phyloP scores from a whole-genome alignment of 2,329 filamentous ascomycete species.

The Hortaea werneckii region DNA sequence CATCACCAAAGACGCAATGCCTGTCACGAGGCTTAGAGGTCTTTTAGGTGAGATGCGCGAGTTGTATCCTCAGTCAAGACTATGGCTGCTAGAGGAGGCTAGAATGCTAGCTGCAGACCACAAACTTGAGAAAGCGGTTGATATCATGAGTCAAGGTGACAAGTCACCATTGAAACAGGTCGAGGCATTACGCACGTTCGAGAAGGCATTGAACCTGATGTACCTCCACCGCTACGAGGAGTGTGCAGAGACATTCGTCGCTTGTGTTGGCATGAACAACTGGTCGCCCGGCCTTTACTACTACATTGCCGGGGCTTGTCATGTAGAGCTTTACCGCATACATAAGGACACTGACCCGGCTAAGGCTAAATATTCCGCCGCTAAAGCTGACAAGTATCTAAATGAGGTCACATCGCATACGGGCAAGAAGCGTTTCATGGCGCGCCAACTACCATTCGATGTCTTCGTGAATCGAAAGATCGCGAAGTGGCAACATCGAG shows the following conservation, averaged over 20 bases:
- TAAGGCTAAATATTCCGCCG: slow-evolving; percentile 37
- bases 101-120: slow-evolving; percentile 60
- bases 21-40: slow-evolving; percentile 53
- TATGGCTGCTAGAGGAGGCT: slow-evolving; percentile 86
- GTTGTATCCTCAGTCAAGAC: slow-evolving; percentile 68
- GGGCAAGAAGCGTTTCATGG: slow-evolving; percentile 84
- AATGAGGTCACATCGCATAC: slow-evolving; percentile 61
- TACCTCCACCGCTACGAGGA: slow-evolving; percentile 66
- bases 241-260: slow-evolving; percentile 64
- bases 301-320: slow-evolving; percentile 70
- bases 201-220: slow-evolving; percentile 68
- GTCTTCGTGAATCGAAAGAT: slow-evolving; percentile 75
- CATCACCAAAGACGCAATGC: slow-evolving; percentile 58
- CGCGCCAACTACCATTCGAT: slow-evolving; percentile 81
- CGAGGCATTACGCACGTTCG: slow-evolving; percentile 74
- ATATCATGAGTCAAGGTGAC: slow-evolving; percentile 35
- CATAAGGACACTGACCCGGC: slow-evolving; percentile 35
- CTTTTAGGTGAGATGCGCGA: slow-evolving; percentile 64
- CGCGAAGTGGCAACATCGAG: slow-evolving; percentile 74
- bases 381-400: slow-evolving; percentile 56
- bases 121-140: slow-evolving; percentile 56
- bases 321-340: slow-evolving; percentile 72
- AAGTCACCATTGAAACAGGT: slow-evolving; percentile 69
- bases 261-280: slow-evolving; percentile 65
- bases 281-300: slow-evolving; percentile 89